Conservation (phyloP, 148 eudicot species). For the Fallopia convolvulus region DNA sequence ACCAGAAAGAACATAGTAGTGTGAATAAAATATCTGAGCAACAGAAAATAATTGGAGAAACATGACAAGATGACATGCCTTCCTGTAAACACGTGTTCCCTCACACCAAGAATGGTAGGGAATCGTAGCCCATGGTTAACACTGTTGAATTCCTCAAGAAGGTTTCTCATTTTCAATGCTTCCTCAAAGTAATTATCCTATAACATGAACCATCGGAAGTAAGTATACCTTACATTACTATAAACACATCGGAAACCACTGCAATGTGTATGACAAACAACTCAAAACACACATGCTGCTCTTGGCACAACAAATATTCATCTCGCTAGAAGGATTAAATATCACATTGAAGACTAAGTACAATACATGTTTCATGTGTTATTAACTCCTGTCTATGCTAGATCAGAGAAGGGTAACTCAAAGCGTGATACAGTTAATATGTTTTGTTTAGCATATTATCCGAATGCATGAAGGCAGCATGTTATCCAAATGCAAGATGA, state of each 20-base stretch:
- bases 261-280: neutral
- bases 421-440: no score
- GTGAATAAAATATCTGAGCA: conserved; percentile 12
- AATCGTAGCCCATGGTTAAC: conserved; percentile 71
- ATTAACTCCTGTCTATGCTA: neutral
- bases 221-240: neutral
- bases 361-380: neutral
- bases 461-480: no score
- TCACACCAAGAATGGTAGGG: conserved; percentile 90
- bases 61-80: conserved; percentile 37
- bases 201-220: conserved; percentile 8
- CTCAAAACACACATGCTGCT: neutral
- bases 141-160: conserved; percentile 77
- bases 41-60: conserved; percentile 5
- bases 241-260: neutral
- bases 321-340: neutral
- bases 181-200: conserved; percentile 99
- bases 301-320: neutral
- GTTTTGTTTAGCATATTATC: neutral
- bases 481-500: neutral
- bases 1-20: neutral
- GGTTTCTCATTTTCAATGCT: conserved; percentile 97
- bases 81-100: conserved; percentile 99
- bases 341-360: neutral
- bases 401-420: neutral